Evolutionary conservation across 83 land plant species (phyloP), one percentile per base, ranked within the genome.

Genomic region (Thuja plicata): DNA sequence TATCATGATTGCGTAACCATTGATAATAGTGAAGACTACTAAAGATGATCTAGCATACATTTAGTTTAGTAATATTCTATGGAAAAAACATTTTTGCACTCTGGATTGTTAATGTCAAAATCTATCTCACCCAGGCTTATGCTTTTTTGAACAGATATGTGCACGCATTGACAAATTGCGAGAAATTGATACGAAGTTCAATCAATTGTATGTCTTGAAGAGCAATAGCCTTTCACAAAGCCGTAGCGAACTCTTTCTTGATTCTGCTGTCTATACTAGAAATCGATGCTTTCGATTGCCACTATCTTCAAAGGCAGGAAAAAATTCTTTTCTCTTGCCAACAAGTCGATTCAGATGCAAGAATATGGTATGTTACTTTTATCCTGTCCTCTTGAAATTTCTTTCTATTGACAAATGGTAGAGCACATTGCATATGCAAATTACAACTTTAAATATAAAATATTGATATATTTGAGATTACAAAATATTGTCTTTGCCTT

Each of bases 281-380:
- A 98, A 98, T 92, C 98, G 99, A 84, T 95, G 99, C 90, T 98
- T 98, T 90, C 94, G 99, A 24, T 89, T 98, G 85, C 95, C 96
- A 35, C 89, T 95, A 52, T 98, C 99, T 45, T 95, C 99, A 80
- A 98, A 98, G 92, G 97, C 99, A 46, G 99, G 99, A 78, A 98
- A 98, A 86, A 92, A 52, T 6, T 92, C 99, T 82, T 80, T 97
- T 70, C 98, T 98, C 88, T 32, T 97, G 38, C 97, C 99, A 12
- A 94, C 99, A 79, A 90, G 92, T 38, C 96, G 99, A 45, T 97
- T 95, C 91, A 93, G 92, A 91, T 94, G 96, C 88, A 92, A 93
- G 89, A 88, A 92, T 57, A 91, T 94, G 98, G 99, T 98, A 92
- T 79, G 94, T 5, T 21, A 46, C 48, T 83, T 83, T 43, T 48